Percentiles rank a stretch among this genome's conserved stretches.
phyloP scores from a whole-genome alignment of 768 basidiomycete genomes.

The Lentinula aciculospora region DNA sequence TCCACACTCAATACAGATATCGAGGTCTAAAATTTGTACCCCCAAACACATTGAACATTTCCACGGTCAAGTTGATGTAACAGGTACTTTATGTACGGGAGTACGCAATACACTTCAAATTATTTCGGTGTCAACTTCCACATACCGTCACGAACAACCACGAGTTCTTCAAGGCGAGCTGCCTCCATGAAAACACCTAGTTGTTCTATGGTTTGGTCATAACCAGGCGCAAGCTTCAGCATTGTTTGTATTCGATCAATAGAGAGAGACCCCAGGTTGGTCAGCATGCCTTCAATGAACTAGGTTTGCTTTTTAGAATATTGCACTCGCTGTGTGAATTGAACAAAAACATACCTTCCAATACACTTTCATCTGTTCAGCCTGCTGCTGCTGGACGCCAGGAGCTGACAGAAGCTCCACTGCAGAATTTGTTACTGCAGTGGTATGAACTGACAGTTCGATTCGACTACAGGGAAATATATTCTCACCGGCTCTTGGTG shows the following conservation, averaged over 20 bases:
- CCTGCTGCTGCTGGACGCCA: conserved; percentile 66
- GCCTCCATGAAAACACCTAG: conserved; percentile 77
- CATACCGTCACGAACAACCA: conserved; percentile 62
- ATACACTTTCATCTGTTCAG: conserved; percentile 81
- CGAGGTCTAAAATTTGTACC: not conserved
- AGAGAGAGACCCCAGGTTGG: conserved; percentile 71
- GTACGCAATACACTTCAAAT: too few species aligned
- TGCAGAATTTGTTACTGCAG: conserved; percentile 17
- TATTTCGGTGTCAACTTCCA: conserved; percentile 44
- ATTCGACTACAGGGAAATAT: not conserved
- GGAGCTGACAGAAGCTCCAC: conserved; percentile 43
- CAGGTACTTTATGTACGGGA: too few species aligned
- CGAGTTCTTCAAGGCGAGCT: conserved; percentile 70
- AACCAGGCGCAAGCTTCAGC: conserved; percentile 79
- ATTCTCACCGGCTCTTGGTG: conserved; percentile 21
- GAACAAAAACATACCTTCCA: conserved; percentile 62
- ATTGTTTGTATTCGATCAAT: conserved; percentile 85
- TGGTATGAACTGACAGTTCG: not conserved
- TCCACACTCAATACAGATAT: too few species aligned
- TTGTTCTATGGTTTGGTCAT: conserved; percentile 77
- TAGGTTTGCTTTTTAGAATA: conserved; percentile 18
- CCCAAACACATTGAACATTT: too few species aligned
- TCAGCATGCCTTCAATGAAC: conserved; percentile 92
- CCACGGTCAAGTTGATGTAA: too few species aligned
- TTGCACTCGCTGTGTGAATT: not conserved